A percentile compares a stretch with the other conserved stretches of the same genome.
phyloP scores from a whole-genome alignment of 2,329 filamentous ascomycete genomes.

The Venturia pyrina region DNA sequence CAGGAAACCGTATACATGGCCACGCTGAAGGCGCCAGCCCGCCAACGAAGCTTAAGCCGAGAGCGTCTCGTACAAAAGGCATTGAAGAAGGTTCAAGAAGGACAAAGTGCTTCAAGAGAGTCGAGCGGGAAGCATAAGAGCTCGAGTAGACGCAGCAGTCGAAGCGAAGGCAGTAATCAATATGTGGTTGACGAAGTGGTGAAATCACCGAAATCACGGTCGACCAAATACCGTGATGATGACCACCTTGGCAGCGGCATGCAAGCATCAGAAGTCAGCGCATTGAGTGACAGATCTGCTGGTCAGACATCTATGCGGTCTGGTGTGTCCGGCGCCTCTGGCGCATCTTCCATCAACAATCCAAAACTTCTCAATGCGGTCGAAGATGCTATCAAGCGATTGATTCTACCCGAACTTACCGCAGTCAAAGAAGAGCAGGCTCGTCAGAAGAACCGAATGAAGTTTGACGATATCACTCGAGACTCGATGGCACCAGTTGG shows the following conservation, averaged over 20 bases:
- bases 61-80: conserved; percentile 60
- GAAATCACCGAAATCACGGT: conserved; percentile 23
- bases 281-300: conserved; percentile 44
- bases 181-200: conserved; percentile 24
- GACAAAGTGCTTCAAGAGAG: conserved; percentile 33
- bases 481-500: conserved; percentile 41
- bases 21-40: conserved; percentile 48
- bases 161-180: conserved; percentile 22
- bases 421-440: conserved; percentile 86
- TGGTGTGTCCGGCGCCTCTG: conserved; percentile 26
- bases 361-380: conserved; percentile 84
- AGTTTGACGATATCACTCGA: conserved; percentile 54
- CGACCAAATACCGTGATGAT: conserved; percentile 42
- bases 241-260: conserved; percentile 41
- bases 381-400: conserved; percentile 80
- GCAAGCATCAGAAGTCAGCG: conserved; percentile 36
- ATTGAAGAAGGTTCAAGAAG: conserved; percentile 53
- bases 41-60: conserved; percentile 54
- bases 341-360: conserved; percentile 71
- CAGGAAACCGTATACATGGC: conserved; percentile 30
- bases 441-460: conserved; percentile 59
- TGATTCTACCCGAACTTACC: conserved; percentile 85
- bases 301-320: conserved; percentile 51
- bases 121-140: conserved; percentile 24
- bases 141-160: conserved; percentile 14